A percentile compares a stretch with the other conserved stretches of the same genome.
Evolutionary conservation across 208 protist genomes (phyloP).

Genomic region (Leishmania turanica): DNA sequence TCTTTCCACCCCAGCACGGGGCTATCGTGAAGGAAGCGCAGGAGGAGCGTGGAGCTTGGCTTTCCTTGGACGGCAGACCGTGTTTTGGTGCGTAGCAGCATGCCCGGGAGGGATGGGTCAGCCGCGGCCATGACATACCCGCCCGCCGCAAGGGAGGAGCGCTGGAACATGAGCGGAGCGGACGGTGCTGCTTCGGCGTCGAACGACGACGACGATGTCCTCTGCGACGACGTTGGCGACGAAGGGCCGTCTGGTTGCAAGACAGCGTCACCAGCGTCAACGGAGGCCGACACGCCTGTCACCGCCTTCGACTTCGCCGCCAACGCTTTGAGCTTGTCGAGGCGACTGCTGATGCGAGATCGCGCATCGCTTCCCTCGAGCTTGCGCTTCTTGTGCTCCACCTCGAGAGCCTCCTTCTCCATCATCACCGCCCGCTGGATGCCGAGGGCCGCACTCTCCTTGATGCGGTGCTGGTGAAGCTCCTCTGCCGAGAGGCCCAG

Average conservation of each 20-base stretch:
- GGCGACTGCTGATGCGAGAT: conserved; percentile 54
- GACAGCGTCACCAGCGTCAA: no score
- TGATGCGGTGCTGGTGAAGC: conserved; percentile 69
- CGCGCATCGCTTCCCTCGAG: conserved; percentile 64
- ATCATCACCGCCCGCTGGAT: conserved; percentile 69
- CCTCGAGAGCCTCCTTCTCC: conserved; percentile 64
- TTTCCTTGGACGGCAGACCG: conserved; percentile 40
- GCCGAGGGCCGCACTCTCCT: conserved; percentile 70
- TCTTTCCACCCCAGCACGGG: conserved; percentile 6
- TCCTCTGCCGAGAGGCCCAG: conserved; percentile 76
- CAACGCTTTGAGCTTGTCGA: conserved; percentile 59
- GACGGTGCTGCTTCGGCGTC: background rate
- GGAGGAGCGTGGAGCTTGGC: conserved; percentile 80
- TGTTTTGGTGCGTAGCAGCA: conserved; percentile 1
- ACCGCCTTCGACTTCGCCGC: conserved; percentile 13
- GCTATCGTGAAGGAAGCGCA: conserved; percentile 45
- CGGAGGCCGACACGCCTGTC: background rate
- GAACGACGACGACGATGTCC: background rate
- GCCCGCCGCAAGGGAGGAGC: conserved; percentile 60
- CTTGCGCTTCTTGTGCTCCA: conserved; percentile 54
- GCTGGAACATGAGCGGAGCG: conserved; percentile 68
- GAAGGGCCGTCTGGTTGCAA: background rate
- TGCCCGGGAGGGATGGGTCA: background rate
- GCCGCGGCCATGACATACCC: conserved; percentile 62
- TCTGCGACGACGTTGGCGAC: background rate